These are phyloP conservation scores for Rhododendron vialii DNA, from an alignment of 148 eudicot species.

Conservation along the genomic window DNA sequence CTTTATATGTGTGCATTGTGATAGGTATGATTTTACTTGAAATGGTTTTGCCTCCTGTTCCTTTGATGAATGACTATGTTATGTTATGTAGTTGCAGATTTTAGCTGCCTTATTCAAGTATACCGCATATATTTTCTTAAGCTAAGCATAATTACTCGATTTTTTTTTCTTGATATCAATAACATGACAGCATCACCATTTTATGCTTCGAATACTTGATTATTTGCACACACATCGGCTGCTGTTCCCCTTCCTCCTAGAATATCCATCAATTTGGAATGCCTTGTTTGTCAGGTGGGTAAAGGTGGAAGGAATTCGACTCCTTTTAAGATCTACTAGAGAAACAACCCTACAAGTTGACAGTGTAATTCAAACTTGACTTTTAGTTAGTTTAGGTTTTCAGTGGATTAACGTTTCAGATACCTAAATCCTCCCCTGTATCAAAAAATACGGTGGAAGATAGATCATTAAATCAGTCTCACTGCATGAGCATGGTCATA, in stretches of 20 bases:
- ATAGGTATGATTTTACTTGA: not conserved
- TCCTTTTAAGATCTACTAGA: not conserved
- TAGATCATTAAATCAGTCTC: not conserved
- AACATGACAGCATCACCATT: not conserved
- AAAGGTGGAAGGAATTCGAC: not conserved
- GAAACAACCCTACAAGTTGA: not conserved
- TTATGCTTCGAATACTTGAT: not conserved
- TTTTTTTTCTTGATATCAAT: not conserved
- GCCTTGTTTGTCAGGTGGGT: too few species aligned
- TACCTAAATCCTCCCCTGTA: not conserved
- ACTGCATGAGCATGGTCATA: not conserved
- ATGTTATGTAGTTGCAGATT: not conserved
- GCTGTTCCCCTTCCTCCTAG: not conserved
- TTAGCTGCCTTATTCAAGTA: not conserved
- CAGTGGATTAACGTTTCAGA: not conserved
- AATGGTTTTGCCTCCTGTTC: not conserved
- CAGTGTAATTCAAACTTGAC: not conserved
- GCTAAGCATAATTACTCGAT: not conserved
- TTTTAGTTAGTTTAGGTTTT: not conserved
- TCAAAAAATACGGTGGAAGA: not conserved
- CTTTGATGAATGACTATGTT: not conserved
- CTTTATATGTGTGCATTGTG: not conserved
- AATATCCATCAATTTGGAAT: not conserved
- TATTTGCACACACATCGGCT: not conserved
- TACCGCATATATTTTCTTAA: not conserved